These are phyloP conservation scores for Linderniella brevidens DNA, from an alignment of 257 asterid genomes.

Conservation along the genomic window DNA sequence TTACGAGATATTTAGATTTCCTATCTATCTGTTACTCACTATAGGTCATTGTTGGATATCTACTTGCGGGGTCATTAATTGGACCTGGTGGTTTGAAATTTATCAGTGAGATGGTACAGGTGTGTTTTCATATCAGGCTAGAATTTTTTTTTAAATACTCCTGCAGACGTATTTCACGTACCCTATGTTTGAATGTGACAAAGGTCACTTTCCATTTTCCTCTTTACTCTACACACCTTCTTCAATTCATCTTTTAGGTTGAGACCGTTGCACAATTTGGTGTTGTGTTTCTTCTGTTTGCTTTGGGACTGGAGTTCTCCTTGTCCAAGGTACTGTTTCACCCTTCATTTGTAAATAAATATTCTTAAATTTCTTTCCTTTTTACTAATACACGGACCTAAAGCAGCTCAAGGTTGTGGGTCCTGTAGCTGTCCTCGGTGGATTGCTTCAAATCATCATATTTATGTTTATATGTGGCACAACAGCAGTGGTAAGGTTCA, in stretches of 20 bases:
- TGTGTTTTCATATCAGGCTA: slow-evolving; percentile 11
- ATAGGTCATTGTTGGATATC: slow-evolving; percentile 88
- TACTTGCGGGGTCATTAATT: slow-evolving; percentile 86
- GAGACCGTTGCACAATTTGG: slow-evolving; percentile 98
- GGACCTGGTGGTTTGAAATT: slow-evolving; percentile 96
- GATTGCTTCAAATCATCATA: slow-evolving; percentile 67
- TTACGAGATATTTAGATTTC: neutral
- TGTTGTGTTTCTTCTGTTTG: slow-evolving; percentile 90
- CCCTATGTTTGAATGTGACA: neutral
- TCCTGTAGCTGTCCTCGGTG: slow-evolving; percentile 88
- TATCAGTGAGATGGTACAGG: slow-evolving; percentile 94
- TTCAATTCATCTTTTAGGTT: slow-evolving; percentile 37
- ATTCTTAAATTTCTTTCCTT: slow-evolving; percentile 13
- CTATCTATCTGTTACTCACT: slow-evolving; percentile 12
- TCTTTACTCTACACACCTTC: neutral
- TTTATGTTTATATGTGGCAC: slow-evolving; percentile 55
- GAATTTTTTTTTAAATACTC: slow-evolving; percentile 4
- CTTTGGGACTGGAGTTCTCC: slow-evolving; percentile 91
- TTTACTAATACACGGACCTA: slow-evolving; percentile 14
- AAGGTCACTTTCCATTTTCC: neutral
- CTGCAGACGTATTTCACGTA: neutral
- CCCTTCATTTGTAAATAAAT: slow-evolving; percentile 1
- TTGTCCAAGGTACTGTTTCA: slow-evolving; percentile 44
- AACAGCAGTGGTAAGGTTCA: slow-evolving; percentile 44
- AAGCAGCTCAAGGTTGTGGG: slow-evolving; percentile 90